Evolutionary conservation across 495 filamentous ascomycete genomes (phyloP).

Genomic region (Penicillium samsonianum): DNA sequence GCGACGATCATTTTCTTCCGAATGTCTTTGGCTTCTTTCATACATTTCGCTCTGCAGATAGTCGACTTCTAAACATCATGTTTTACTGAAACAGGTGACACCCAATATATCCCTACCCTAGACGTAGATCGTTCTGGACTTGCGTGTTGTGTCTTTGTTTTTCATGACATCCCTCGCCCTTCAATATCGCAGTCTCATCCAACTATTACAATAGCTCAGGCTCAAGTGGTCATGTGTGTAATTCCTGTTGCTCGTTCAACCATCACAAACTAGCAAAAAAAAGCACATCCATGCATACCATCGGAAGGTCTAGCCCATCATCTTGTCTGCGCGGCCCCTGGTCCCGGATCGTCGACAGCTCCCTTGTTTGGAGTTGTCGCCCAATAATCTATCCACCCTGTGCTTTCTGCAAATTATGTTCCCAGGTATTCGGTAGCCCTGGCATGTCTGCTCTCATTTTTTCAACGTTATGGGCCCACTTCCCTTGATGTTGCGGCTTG

Average conservation of each 20-base stretch:
- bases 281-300: conserved; percentile 11
- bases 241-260: conserved; percentile 5
- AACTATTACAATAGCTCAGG: not conserved
- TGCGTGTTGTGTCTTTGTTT: conserved; percentile 7
- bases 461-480: conserved; percentile 16
- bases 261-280: not conserved
- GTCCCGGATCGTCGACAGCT: conserved; percentile 5
- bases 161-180: not conserved
- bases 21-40: conserved; percentile 8
- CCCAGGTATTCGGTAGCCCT: conserved; percentile 28
- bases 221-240: not conserved
- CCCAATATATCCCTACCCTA: conserved; percentile 8
- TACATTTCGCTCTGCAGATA: not conserved
- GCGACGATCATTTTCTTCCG: conserved; percentile 19
- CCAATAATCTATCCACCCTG: conserved; percentile 18
- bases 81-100: conserved; percentile 4
- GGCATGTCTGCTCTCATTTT: conserved; percentile 28
- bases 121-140: conserved; percentile 5
- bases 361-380: conserved; percentile 30
- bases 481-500: conserved; percentile 2
- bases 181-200: not conserved
- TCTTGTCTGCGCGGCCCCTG: not conserved
- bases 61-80: conserved; percentile 6
- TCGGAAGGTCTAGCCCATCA: conserved; percentile 12
- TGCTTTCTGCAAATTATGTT: conserved; percentile 23